A percentile compares a stretch with the other conserved stretches of the same genome.
These are phyloP conservation scores for Solanum commersonii DNA, from an alignment of 257 asterid genomes.

Conservation along the genomic window DNA sequence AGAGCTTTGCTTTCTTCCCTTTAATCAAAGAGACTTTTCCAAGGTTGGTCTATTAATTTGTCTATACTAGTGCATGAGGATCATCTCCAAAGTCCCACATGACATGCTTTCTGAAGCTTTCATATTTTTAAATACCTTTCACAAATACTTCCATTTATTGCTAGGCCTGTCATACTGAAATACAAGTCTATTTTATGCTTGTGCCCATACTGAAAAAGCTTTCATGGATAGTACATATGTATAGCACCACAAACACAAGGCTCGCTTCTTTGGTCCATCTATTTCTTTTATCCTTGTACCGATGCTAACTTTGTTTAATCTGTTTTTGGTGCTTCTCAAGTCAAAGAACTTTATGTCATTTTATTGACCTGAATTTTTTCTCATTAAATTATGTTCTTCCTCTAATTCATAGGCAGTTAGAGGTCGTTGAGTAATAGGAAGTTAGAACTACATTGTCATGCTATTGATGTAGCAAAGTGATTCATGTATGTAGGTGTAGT, in stretches of 20 bases:
- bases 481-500: constrained; percentile 66
- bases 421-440: not conserved
- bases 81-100: not conserved
- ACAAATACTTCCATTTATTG: not conserved
- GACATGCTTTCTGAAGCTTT: not conserved
- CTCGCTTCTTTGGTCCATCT: not conserved
- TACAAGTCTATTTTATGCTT: not conserved
- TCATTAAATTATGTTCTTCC: not conserved
- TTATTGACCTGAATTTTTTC: not conserved
- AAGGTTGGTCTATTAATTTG: not conserved
- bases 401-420: not conserved
- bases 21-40: not conserved
- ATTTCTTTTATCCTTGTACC: not conserved
- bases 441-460: not conserved
- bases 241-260: not conserved
- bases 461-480: not conserved
- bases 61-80: not conserved
- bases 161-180: not conserved
- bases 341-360: not conserved
- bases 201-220: not conserved
- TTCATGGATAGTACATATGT: not conserved
- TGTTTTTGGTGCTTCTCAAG: constrained; percentile 1
- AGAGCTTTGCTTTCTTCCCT: not conserved
- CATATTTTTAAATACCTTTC: not conserved
- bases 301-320: not conserved